phyloP scores from a whole-genome alignment of 306 rosid species.

The Pyrus betulifolia region DNA sequence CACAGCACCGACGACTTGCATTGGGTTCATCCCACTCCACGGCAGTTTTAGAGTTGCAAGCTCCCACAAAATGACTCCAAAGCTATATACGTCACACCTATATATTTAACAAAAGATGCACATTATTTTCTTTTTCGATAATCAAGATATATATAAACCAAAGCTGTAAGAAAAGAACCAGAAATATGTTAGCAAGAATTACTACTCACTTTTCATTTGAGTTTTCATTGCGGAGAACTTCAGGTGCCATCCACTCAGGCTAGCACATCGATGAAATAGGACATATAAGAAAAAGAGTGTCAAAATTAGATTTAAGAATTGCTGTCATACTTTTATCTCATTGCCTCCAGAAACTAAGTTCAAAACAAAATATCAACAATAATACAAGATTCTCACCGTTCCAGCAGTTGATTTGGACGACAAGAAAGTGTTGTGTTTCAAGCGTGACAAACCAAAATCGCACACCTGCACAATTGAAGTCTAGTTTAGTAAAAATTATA shows the following conservation, averaged over 20 bases:
- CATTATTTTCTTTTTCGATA: background rate
- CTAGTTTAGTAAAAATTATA: background rate
- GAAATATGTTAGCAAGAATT: background rate
- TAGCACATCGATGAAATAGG: conserved; percentile 33
- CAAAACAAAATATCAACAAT: background rate
- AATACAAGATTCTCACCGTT: conserved; percentile 67
- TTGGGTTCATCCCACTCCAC: conserved; percentile 98
- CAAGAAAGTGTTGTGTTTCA: conserved; percentile 95
- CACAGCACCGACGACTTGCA: conserved; percentile 99
- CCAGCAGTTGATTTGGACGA: conserved; percentile 99
- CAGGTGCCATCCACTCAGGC: conserved; percentile 99
- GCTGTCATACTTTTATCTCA: conserved; percentile 10
- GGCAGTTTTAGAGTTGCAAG: conserved; percentile 90
- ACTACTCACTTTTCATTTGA: conserved; percentile 88
- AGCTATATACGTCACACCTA: conserved; percentile 98
- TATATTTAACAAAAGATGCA: conserved; percentile 14
- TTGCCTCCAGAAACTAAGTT: conserved; percentile 8
- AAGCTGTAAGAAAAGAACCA: conserved; percentile 3
- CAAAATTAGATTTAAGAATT: background rate
- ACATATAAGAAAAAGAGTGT: conserved; percentile 6
- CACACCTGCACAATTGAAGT: conserved; percentile 44
- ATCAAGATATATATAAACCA: background rate
- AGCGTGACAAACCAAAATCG: conserved; percentile 97
- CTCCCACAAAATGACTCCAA: conserved; percentile 98
- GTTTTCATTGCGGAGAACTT: conserved; percentile 96